A percentile compares a stretch with the other conserved stretches of the same genome.
phyloP scores from a whole-genome alignment of 176 grass and related monocot species.

The Phoenix roebelenii region DNA sequence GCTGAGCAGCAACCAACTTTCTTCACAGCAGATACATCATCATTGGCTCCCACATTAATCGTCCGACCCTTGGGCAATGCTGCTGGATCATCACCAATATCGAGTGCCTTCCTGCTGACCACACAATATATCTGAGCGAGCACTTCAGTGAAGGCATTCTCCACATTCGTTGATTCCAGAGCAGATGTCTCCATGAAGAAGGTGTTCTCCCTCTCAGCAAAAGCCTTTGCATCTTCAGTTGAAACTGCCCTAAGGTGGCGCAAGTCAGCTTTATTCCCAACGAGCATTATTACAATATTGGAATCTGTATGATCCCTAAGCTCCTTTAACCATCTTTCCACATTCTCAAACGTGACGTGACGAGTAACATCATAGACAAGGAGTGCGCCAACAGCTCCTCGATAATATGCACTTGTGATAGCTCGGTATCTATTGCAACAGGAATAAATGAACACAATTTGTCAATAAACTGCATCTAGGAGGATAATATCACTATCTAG shows the following conservation, averaged over 20 bases:
- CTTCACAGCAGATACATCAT: constrained; percentile 50
- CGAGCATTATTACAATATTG: constrained; percentile 64
- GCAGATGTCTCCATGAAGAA: constrained; percentile 68
- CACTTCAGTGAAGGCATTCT: constrained; percentile 47
- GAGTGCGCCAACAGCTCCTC: constrained; percentile 42
- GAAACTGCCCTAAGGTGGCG: constrained; percentile 46
- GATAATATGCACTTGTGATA: constrained; percentile 62
- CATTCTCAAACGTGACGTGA: constrained; percentile 59
- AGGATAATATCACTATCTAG: too few relatives aligned
- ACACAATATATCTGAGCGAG: constrained; percentile 53
- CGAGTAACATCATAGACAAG: constrained; percentile 48
- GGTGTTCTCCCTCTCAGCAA: constrained; percentile 39
- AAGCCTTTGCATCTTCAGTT: constrained; percentile 33
- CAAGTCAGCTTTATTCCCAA: constrained; percentile 56
- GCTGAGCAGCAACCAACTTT: constrained; percentile 40
- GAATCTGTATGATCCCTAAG: constrained; percentile 50
- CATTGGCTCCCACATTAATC: constrained; percentile 33
- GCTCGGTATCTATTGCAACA: constrained; percentile 42
- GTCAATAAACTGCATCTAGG: too few relatives aligned
- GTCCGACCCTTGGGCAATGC: constrained; percentile 37
- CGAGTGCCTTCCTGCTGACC: constrained; percentile 52
- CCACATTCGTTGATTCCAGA: constrained; percentile 45
- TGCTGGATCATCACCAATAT: constrained; percentile 33
- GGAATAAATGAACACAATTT: background rate
- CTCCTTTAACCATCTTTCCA: constrained; percentile 61